Conservation (phyloP, 352 stramenopile species). For the Phytophthora vignae region DNA sequence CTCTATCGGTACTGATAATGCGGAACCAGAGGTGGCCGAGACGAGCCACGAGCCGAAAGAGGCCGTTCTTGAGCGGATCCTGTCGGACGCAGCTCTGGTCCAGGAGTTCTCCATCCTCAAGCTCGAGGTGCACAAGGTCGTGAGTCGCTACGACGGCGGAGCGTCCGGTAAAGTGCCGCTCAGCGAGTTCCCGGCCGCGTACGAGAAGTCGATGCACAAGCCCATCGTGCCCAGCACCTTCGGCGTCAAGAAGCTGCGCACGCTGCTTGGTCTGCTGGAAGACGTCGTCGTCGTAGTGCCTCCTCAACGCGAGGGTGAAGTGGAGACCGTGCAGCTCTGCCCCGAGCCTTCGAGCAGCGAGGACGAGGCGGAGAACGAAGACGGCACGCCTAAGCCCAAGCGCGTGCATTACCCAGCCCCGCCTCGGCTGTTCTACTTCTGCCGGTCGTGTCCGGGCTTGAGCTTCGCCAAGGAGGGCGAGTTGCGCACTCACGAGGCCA, state of each 20-base stretch:
- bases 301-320: conserved; percentile 54
- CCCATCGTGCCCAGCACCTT: conserved; percentile 57
- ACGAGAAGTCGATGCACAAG: conserved; percentile 79
- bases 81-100: conserved; percentile 51
- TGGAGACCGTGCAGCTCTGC: conserved; percentile 73
- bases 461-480: conserved; percentile 72
- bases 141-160: conserved; percentile 58
- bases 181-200: conserved; percentile 54
- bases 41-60: conserved; percentile 53
- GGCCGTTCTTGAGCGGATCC: conserved; percentile 52
- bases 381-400: conserved; percentile 21
- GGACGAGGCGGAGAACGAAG: conserved; percentile 31
- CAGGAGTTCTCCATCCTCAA: conserved; percentile 70
- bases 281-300: conserved; percentile 62
- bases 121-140: conserved; percentile 77
- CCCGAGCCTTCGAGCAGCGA: conserved; percentile 45
- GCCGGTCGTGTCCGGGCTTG: conserved; percentile 68
- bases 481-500: conserved; percentile 67
- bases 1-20: conserved; percentile 1
- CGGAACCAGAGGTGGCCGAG: conserved; percentile 23
- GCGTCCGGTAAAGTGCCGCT: conserved; percentile 49
- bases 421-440: conserved; percentile 63
- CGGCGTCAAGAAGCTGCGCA: conserved; percentile 85
- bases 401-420: conserved; percentile 40
- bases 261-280: conserved; percentile 61